Percentiles rank a stretch among this genome's conserved stretches.
Evolutionary conservation across 352 stramenopile genomes (phyloP).

Genomic region (Phytophthora boehmeriae): DNA sequence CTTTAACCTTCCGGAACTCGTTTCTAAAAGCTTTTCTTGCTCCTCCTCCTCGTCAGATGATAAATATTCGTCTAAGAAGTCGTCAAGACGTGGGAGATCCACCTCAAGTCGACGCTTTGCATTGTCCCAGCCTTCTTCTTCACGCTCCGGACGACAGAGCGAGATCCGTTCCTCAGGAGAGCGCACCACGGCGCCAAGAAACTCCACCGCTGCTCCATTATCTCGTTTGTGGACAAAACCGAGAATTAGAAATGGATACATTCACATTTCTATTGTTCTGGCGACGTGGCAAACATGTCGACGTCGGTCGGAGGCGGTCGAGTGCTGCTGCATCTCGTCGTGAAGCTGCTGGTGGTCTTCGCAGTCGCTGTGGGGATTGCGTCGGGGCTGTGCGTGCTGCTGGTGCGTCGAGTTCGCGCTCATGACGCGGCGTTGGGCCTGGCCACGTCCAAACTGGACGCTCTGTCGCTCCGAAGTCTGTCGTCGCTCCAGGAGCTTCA

Average conservation of each 20-base stretch:
- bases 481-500: conserved; percentile 70
- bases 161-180: no score
- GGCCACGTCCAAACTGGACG: conserved; percentile 53
- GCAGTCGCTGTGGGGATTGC: conserved; percentile 32
- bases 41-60: no score
- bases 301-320: conserved; percentile 6
- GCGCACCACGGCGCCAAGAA: background rate
- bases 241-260: background rate
- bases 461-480: conserved; percentile 60
- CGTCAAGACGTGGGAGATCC: no score
- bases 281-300: conserved; percentile 10
- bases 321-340: conserved; percentile 26
- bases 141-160: no score
- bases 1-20: no score
- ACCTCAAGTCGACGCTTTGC: no score
- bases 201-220: background rate
- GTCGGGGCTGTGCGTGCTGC: conserved; percentile 40
- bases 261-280: background rate
- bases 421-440: conserved; percentile 45
- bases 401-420: conserved; percentile 56
- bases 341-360: conserved; percentile 60
- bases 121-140: no score
- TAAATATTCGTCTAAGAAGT: no score
- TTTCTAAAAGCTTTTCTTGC: no score
- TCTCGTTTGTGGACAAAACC: background rate